Evolutionary conservation across 2,329 filamentous ascomycete species (phyloP).

Genomic region (Leptographium flavum): DNA sequence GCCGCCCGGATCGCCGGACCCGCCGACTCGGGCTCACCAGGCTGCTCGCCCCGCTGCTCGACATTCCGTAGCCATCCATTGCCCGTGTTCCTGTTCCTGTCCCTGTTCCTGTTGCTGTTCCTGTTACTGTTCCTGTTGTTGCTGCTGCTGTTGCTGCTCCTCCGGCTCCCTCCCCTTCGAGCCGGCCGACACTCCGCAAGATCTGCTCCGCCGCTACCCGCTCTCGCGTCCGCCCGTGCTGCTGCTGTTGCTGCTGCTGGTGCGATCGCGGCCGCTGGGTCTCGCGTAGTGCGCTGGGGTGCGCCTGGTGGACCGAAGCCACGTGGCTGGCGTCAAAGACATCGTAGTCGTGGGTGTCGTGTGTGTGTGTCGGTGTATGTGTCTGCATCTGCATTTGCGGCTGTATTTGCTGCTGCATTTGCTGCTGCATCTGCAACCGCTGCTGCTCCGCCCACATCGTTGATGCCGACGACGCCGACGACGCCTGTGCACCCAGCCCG

Average conservation of each 20-base stretch:
- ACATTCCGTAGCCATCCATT: neutral
- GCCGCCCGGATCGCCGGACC: neutral
- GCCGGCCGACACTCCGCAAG: neutral
- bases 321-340: conserved; percentile 4
- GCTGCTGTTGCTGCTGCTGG: conserved; percentile 16
- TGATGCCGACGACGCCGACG: neutral
- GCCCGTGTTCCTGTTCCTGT: too few relatives aligned
- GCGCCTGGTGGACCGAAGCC: conserved; percentile 14
- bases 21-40: neutral
- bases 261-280: conserved; percentile 17
- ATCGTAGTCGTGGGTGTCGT: conserved; percentile 18
- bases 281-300: conserved; percentile 24
- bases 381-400: too few relatives aligned
- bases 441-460: neutral
- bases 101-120: neutral
- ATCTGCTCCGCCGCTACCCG: conserved; percentile 1
- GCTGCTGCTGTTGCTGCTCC: neutral
- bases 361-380: too few relatives aligned
- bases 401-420: neutral
- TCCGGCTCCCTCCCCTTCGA: neutral
- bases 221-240: neutral
- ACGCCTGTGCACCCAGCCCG: neutral
- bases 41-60: neutral
- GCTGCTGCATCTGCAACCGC: neutral
- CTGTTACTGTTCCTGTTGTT: neutral